Evolutionary conservation across 2,329 filamentous ascomycete genomes (phyloP).

Genomic region (Botrytis aclada): DNA sequence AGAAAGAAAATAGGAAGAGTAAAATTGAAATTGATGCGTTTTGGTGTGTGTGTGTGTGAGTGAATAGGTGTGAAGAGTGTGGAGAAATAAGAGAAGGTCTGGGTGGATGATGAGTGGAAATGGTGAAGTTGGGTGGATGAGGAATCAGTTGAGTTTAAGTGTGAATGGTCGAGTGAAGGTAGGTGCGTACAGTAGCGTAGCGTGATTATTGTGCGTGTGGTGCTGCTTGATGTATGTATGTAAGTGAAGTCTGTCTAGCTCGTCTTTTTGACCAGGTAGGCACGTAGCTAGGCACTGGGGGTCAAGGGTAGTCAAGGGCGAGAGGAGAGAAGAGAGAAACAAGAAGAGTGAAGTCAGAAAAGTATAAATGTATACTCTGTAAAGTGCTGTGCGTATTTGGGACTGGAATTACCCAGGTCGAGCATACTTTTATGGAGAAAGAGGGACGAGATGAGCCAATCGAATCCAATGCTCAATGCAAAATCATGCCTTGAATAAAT

Average conservation of each 20-base stretch:
- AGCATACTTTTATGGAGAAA: neutral
- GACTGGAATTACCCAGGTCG: neutral
- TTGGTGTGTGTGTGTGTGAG: neutral
- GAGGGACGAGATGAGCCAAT: neutral
- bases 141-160: neutral
- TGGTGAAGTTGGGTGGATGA: neutral
- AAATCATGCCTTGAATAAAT: neutral
- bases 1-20: neutral
- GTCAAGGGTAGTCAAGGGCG: neutral
- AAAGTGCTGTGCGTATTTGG: neutral
- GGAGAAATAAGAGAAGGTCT: conserved; percentile 8
- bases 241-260: neutral
- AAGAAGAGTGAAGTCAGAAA: neutral
- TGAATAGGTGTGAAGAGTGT: neutral
- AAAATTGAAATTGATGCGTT: conserved; percentile 10
- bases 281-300: no score
- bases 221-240: neutral
- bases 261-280: no score
- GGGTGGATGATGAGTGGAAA: neutral
- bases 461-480: neutral
- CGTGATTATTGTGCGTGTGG: neutral
- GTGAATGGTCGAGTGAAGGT: neutral
- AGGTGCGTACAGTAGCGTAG: neutral
- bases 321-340: neutral
- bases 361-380: no score